phyloP scores from a whole-genome alignment of 257 asterid genomes.

The Nicotiana paniculata region DNA sequence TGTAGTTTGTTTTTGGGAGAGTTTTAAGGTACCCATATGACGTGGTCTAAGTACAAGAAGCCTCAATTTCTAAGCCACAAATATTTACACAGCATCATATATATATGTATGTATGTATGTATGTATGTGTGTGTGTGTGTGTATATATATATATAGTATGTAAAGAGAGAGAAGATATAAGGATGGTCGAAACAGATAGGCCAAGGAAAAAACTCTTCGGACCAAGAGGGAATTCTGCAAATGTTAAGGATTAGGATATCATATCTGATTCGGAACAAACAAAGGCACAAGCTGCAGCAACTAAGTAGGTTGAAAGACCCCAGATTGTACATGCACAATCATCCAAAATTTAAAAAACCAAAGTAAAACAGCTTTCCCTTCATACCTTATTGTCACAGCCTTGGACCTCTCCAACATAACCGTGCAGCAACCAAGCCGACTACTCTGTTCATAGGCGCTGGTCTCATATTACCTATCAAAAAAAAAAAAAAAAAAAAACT shows the following conservation, averaged over 20 bases:
- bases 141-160: no score
- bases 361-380: background rate
- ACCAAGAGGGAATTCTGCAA: background rate
- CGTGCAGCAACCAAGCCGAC: background rate
- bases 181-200: background rate
- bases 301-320: background rate
- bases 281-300: background rate
- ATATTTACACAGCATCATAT: background rate
- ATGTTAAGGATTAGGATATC: background rate
- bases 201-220: background rate
- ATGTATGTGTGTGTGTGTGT: no score
- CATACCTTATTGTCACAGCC: background rate
- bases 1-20: background rate
- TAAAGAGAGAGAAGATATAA: background rate
- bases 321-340: background rate
- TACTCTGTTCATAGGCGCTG: background rate
- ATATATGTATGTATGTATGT: no score
- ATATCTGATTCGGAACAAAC: background rate
- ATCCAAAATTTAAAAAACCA: background rate
- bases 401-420: background rate
- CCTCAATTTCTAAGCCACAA: background rate
- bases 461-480: no score
- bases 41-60: background rate
- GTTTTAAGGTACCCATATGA: background rate
- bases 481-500: no score